phyloP scores from a whole-genome alignment of 2,329 filamentous ascomycete genomes.

The Fusarium coicis region DNA sequence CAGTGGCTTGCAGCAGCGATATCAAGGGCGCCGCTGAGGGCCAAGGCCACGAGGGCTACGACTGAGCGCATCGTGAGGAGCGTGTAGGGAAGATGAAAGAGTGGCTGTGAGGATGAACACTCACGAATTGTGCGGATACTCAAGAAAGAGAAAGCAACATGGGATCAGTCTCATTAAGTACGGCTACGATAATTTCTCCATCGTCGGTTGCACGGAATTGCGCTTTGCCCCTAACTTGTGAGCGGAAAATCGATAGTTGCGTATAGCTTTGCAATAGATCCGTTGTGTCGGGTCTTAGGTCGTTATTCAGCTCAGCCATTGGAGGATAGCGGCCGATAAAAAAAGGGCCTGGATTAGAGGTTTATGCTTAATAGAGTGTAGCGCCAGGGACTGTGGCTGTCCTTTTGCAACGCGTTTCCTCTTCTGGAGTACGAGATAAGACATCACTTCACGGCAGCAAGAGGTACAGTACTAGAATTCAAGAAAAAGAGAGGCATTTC shows the following conservation, averaged over 20 bases:
- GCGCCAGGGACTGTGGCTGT: not conserved
- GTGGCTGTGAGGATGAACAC: constrained; percentile 12
- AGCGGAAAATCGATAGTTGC: not conserved
- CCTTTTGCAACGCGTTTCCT: not conserved
- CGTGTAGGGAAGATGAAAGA: not conserved
- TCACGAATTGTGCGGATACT: not conserved
- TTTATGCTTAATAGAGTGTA: not conserved
- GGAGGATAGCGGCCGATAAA: not conserved
- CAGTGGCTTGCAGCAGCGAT: not conserved
- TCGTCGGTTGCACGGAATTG: not conserved
- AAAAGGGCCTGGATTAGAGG: not conserved
- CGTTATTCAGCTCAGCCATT: not conserved
- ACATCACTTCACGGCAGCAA: too few species aligned
- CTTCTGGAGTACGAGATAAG: not conserved
- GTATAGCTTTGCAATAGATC: not conserved
- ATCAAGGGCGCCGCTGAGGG: not conserved
- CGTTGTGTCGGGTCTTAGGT: not conserved
- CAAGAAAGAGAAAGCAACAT: not conserved
- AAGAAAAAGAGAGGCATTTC: too few species aligned
- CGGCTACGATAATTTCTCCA: not conserved
- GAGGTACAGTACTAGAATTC: too few species aligned
- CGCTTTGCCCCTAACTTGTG: not conserved
- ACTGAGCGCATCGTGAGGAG: not conserved
- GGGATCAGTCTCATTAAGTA: not conserved
- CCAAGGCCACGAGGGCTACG: not conserved